phyloP scores from a whole-genome alignment of 352 stramenopile species.

The Pythium myriotylum region DNA sequence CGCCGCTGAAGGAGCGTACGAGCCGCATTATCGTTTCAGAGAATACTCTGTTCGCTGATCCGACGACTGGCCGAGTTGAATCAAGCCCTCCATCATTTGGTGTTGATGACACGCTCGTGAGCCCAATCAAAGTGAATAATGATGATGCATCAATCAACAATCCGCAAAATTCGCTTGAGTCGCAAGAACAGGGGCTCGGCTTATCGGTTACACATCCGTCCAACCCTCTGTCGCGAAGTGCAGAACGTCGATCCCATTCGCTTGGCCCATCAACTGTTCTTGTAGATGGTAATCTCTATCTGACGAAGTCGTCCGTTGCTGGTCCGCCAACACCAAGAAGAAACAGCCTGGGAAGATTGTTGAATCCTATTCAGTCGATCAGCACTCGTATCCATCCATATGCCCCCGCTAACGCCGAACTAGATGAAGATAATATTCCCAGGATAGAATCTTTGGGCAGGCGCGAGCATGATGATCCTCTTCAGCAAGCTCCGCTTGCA shows the following conservation, averaged over 20 bases:
- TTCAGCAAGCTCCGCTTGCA: neutral
- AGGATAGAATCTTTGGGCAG: neutral
- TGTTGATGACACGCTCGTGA: slow-evolving; percentile 7
- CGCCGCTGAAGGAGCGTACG: neutral
- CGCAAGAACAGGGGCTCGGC: neutral
- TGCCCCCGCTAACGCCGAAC: slow-evolving; percentile 6
- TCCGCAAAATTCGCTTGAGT: no score
- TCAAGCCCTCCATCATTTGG: neutral
- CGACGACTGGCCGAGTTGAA: neutral
- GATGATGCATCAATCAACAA: neutral
- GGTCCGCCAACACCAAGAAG: neutral
- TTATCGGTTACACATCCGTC: no score
- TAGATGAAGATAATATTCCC: neutral
- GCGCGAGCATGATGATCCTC: neutral
- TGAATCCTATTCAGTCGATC: slow-evolving; percentile 1
- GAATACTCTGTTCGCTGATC: slow-evolving; percentile 21
- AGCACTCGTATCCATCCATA: slow-evolving; percentile 22
- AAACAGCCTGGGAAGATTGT: slow-evolving; percentile 14
- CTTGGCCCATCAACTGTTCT: neutral
- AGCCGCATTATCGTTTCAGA: slow-evolving; percentile 12
- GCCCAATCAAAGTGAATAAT: neutral
- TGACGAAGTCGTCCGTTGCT: slow-evolving; percentile 3
- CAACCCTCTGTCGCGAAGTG: no score
- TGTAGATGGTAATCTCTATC: neutral
- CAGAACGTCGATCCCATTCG: neutral